Percentiles rank a stretch among this genome's conserved stretches.
phyloP scores from a whole-genome alignment of 2,329 filamentous ascomycete species.

The Pyricularia pennisetigena region DNA sequence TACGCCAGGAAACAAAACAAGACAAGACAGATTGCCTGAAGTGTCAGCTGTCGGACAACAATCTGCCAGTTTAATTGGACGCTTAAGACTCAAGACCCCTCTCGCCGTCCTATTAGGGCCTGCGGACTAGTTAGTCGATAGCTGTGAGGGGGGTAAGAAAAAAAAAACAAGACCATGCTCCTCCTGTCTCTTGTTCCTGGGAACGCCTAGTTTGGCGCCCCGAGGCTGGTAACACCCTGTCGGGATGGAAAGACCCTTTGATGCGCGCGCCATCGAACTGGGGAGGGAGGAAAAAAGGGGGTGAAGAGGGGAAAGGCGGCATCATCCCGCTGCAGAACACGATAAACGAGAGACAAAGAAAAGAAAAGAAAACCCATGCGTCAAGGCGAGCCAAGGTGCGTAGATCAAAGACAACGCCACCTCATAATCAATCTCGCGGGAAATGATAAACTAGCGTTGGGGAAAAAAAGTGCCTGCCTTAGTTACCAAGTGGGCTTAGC shows the following conservation, averaged over 20 bases:
- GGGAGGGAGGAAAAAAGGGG: too few species aligned
- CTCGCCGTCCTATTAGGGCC: neutral
- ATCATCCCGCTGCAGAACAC: too few species aligned
- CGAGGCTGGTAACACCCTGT: neutral
- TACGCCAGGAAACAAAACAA: neutral
- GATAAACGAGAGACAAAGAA: too few species aligned
- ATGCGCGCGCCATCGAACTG: too few species aligned
- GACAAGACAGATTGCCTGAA: neutral
- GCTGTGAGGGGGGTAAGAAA: neutral
- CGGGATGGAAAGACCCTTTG: too few species aligned
- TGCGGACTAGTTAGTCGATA: neutral
- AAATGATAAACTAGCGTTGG: neutral
- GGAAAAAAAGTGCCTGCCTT: neutral
- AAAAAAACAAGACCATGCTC: neutral
- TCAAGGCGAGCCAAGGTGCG: neutral
- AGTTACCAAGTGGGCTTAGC: neutral
- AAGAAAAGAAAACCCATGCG: neutral
- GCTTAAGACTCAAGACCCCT: neutral
- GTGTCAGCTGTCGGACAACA: neutral
- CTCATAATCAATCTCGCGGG: neutral
- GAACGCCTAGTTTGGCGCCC: neutral
- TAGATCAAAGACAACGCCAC: neutral
- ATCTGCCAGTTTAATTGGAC: neutral
- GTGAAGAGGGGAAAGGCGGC: too few species aligned
- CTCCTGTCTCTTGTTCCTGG: neutral